phyloP scores from a whole-genome alignment of 352 stramenopile genomes.

The Pythium grandisporangium region DNA sequence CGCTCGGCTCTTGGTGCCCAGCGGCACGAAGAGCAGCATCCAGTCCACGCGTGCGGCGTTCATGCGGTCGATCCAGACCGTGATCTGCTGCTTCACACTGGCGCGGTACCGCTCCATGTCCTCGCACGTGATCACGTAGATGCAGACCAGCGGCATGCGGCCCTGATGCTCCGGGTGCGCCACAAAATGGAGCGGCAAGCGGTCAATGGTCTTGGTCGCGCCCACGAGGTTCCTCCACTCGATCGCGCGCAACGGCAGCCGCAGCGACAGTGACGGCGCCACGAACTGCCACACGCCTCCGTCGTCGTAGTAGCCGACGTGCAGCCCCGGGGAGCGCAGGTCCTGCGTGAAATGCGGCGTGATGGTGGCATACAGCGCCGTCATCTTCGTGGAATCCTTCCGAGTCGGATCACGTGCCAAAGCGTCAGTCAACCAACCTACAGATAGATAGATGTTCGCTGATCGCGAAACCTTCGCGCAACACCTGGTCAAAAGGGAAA shows the following conservation, averaged over 20 bases:
- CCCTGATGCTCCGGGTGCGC: constrained; percentile 10
- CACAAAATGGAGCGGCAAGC: constrained; percentile 50
- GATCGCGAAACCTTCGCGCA: too few species aligned
- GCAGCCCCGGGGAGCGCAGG: constrained; percentile 47
- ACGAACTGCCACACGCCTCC: constrained; percentile 81
- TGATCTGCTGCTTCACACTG: constrained; percentile 32
- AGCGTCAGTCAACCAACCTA: constrained; percentile 1
- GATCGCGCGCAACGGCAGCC: constrained; percentile 65
- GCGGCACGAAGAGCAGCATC: constrained; percentile 78
- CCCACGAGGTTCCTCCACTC: constrained; percentile 78
- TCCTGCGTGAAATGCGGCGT: constrained; percentile 63
- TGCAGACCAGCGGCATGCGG: constrained; percentile 33
- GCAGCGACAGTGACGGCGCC: constrained; percentile 40
- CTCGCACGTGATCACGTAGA: constrained; percentile 83
- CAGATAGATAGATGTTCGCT: too few species aligned
- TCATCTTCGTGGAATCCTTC: too few species aligned
- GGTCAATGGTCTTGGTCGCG: constrained; percentile 59
- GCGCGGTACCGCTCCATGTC: constrained; percentile 66
- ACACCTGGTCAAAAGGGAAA: too few species aligned
- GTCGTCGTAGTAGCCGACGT: constrained; percentile 61
- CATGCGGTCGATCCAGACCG: constrained; percentile 67
- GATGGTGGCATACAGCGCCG: constrained; percentile 63
- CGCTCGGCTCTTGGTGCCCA: constrained; percentile 58
- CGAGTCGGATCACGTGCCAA: too few species aligned
- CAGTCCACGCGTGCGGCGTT: constrained; percentile 53